phyloP scores from a whole-genome alignment of 2,329 filamentous ascomycete genomes.

The Penicillium nordicum region DNA sequence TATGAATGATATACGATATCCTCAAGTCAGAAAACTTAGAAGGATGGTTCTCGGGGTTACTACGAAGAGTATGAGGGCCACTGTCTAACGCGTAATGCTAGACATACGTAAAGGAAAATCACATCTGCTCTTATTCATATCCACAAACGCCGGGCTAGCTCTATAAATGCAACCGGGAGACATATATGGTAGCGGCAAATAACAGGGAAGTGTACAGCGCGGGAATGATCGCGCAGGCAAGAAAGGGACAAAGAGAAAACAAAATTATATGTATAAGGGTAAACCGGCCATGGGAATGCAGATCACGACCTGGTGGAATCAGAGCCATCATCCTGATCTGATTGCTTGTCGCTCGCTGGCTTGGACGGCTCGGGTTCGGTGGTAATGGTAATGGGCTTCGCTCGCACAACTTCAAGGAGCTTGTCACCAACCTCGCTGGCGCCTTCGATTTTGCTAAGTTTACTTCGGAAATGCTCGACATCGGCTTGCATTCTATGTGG shows the following conservation, averaged over 20 bases:
- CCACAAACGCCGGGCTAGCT: slow-evolving; percentile 20
- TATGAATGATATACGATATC: neutral
- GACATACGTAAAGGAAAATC: neutral
- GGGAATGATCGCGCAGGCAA: neutral
- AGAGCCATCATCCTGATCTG: slow-evolving; percentile 11
- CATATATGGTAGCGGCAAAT: slow-evolving; percentile 15
- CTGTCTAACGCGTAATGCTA: neutral
- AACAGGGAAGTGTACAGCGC: slow-evolving; percentile 14
- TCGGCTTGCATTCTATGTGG: slow-evolving; percentile 67
- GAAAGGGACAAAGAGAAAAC: neutral
- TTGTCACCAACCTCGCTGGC: slow-evolving; percentile 70
- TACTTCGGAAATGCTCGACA: slow-evolving; percentile 66
- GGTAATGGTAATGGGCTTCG: slow-evolving; percentile 34
- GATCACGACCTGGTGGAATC: slow-evolving; percentile 16
- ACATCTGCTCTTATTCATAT: slow-evolving; percentile 1
- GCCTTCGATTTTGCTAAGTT: slow-evolving; percentile 73
- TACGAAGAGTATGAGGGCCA: neutral
- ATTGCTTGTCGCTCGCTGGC: slow-evolving; percentile 2
- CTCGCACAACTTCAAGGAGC: slow-evolving; percentile 53
- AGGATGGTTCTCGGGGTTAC: neutral
- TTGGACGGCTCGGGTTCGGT: slow-evolving; percentile 8
- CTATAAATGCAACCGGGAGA: slow-evolving; percentile 17
- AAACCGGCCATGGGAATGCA: neutral
- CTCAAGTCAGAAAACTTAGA: neutral
- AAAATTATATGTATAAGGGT: slow-evolving; percentile 14